Evolutionary conservation across 2,329 filamentous ascomycete genomes (phyloP), one percentile per base, ranked within the genome.

Genomic region (Chalaropsis ovoidea): DNA sequence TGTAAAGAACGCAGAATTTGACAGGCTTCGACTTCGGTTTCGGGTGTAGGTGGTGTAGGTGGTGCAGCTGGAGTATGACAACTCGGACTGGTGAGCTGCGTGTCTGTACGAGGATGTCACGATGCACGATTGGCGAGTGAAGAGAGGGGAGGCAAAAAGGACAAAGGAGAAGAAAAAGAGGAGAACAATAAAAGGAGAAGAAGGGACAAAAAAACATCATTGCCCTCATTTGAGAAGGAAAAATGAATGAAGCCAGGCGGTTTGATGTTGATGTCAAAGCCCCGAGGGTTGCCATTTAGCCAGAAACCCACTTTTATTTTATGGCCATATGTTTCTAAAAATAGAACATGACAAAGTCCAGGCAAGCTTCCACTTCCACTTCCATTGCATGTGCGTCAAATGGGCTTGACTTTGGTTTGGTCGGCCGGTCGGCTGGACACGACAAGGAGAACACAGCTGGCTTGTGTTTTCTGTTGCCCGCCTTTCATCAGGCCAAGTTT

Each of bases 321-420:
- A 4, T 13, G 15, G 2, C 15, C n/a, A 19, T 13, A 15, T n/a
- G n/a, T 2, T 58, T 58, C 54, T 58, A 58, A 58, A 58, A 58
- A 58, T 58, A 58, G 54, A n/a, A 39, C 31, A n/a, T 19, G 54
- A 13, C 54, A 58, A 58, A 27, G 22, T n/a, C 54, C 54, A 35
- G 11, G 54, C 27, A 35, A n/a, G 27, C 27, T n/a, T 13, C 54
- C 54, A 58, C 10, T 39, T 15, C 24, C 7, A 17, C 27, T n/a
- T 13, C 54, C 54, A 58, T n/a, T 39, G 27, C 24, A 58, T 22
- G 8, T n/a, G 24, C 5, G 17, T 27, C 6, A 39, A 31, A 39
- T 35, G 19, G 22, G n/a, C n/a, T n/a, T n/a, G n/a, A n/a, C n/a
- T n/a, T n/a, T 39, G 24, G 27, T 35, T 19, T 31, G 15, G 27